Conservation (phyloP, 352 stramenopile genomes). For the Pythium sp. region DNA sequence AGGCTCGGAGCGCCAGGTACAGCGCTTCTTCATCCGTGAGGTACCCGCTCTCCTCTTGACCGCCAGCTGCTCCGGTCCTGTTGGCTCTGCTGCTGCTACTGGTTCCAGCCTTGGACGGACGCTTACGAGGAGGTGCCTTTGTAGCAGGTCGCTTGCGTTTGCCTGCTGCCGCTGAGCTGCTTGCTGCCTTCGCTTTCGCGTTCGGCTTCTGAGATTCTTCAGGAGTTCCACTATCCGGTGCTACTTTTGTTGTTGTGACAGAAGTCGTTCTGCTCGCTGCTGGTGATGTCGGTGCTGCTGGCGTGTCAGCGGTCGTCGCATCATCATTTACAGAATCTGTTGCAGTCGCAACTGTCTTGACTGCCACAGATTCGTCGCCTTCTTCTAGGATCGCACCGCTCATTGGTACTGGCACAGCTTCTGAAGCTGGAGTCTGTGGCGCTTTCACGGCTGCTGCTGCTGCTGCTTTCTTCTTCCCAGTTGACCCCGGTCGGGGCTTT, state of each 20-base stretch:
- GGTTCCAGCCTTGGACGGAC: not conserved
- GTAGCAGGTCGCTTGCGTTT: conserved; percentile 14
- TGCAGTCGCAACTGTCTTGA: not conserved
- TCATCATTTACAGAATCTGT: not conserved
- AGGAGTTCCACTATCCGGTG: not conserved
- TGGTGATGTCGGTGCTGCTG: not conserved
- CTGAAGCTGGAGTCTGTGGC: not conserved
- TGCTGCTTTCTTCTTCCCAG: conserved; percentile 6
- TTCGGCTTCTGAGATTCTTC: not conserved
- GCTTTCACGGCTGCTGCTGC: not conserved
- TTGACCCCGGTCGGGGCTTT: not conserved
- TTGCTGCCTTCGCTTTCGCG: not conserved
- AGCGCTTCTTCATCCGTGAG: conserved; percentile 22
- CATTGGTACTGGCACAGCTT: not conserved
- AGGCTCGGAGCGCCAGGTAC: conserved; percentile 21
- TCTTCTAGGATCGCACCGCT: not conserved
- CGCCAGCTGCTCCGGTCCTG: not conserved
- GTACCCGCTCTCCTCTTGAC: conserved; percentile 14
- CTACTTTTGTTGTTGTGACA: not conserved
- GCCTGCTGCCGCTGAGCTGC: not conserved
- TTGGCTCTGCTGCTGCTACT: conserved; percentile 4
- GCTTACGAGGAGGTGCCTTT: conserved; percentile 7
- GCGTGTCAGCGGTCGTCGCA: not conserved
- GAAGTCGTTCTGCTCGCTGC: not conserved
- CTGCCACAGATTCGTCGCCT: not conserved